Percentiles rank a stretch among this genome's conserved stretches.
Conservation (phyloP, 2,329 filamentous ascomycete genomes). For the Botrytis byssoidea region DNA sequence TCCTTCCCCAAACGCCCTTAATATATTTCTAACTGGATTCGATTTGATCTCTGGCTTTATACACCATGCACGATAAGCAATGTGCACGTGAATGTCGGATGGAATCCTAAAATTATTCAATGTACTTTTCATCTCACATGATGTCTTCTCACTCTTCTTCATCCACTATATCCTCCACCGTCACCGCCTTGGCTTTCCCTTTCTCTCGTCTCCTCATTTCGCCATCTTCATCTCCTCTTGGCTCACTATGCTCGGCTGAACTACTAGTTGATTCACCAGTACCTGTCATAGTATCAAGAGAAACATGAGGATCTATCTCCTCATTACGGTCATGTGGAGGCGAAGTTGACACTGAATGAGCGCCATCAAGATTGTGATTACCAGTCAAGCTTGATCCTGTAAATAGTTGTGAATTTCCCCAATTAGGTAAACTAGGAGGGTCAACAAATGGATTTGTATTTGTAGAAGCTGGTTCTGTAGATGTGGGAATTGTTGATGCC, state of each 20-base stretch:
- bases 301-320: background rate
- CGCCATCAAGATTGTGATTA: slow-evolving; percentile 17
- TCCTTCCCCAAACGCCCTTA: slow-evolving; percentile 10
- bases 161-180: slow-evolving; percentile 48
- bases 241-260: slow-evolving; percentile 18
- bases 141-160: slow-evolving; percentile 36
- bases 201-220: slow-evolving; percentile 37
- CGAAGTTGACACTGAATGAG: background rate
- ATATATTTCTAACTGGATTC: slow-evolving; percentile 2
- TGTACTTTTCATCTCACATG: slow-evolving; percentile 3
- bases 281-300: background rate
- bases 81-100: background rate
- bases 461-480: slow-evolving; percentile 23
- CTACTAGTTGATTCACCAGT: slow-evolving; percentile 15
- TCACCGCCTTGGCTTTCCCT: slow-evolving; percentile 48
- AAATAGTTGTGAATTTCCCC: slow-evolving; percentile 32
- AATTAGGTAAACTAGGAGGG: slow-evolving; percentile 9
- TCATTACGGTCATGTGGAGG: background rate
- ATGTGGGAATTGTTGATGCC: slow-evolving; percentile 25
- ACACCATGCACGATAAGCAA: slow-evolving; percentile 12
- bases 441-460: slow-evolving; percentile 24
- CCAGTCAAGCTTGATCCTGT: slow-evolving; percentile 21
- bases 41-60: background rate
- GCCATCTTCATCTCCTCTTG: slow-evolving; percentile 23
- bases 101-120: background rate